Percentiles rank a stretch among this genome's conserved stretches.
These are phyloP conservation scores for Aspergillus ostianus DNA, from an alignment of 495 filamentous ascomycete genomes.

Conservation along the genomic window DNA sequence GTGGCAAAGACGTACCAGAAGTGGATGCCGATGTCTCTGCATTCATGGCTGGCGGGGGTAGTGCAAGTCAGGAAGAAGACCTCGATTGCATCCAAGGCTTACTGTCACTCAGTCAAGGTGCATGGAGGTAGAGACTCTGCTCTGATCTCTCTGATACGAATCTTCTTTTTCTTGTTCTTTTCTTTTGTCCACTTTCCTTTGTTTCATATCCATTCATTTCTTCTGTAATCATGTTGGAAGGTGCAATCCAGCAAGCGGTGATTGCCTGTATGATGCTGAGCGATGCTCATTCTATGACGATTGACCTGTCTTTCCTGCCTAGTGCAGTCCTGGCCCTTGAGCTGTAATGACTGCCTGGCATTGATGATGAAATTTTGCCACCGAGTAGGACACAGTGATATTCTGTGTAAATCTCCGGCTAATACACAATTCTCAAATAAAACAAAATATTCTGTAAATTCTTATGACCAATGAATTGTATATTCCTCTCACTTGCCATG, in stretches of 20 bases:
- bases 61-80: constrained; percentile 64
- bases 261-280: constrained; percentile 25
- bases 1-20: constrained; percentile 29
- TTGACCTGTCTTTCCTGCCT: constrained; percentile 11
- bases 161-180: constrained; percentile 25
- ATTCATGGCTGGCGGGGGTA: constrained; percentile 63
- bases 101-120: constrained; percentile 68
- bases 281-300: constrained; percentile 29
- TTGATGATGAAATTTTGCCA: constrained; percentile 14
- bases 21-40: constrained; percentile 59
- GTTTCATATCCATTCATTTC: constrained; percentile 25
- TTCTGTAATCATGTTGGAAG: constrained; percentile 27
- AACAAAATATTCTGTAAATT: not conserved
- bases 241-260: constrained; percentile 39
- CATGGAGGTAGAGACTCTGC: constrained; percentile 46
- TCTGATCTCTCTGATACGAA: constrained; percentile 8
- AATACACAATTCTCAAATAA: constrained; percentile 4
- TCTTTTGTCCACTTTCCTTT: constrained; percentile 26
- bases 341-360: constrained; percentile 1
- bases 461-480: not conserved
- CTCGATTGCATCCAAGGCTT: constrained; percentile 77
- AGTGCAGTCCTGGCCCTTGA: constrained; percentile 8
- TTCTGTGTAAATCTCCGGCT: constrained; percentile 2
- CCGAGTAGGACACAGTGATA: constrained; percentile 4
- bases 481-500: not conserved